These are phyloP conservation scores for Coemansia sp. DNA, from an alignment of 192 early-diverging fungal genomes.

Conservation along the genomic window DNA sequence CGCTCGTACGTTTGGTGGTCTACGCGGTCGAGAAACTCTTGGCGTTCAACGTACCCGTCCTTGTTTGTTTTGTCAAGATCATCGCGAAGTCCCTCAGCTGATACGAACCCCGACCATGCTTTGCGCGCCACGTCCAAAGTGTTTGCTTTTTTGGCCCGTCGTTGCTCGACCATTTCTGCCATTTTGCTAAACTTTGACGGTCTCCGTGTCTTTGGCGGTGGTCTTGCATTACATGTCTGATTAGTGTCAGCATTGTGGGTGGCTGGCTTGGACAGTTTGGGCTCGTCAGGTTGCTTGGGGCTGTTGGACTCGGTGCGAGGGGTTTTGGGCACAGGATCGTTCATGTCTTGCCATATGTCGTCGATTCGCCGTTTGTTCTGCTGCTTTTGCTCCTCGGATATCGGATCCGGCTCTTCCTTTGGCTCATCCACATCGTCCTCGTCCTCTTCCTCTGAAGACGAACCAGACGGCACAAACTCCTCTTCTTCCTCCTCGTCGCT, in stretches of 20 bases:
- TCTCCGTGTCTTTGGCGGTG: background rate
- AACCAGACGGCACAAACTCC: constrained; percentile 38
- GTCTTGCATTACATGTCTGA: background rate
- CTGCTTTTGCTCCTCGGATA: constrained; percentile 11
- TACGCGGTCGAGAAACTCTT: constrained; percentile 46
- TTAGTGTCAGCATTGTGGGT: no score
- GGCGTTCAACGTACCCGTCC: constrained; percentile 54
- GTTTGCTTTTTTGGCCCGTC: constrained; percentile 39
- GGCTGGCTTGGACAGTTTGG: background rate
- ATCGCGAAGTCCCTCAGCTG: constrained; percentile 41
- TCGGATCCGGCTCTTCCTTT: background rate
- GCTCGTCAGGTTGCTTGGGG: background rate
- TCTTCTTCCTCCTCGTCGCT: constrained; percentile 25
- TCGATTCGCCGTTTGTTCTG: constrained; percentile 45
- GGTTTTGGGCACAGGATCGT: constrained; percentile 17
- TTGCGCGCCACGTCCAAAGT: constrained; percentile 47
- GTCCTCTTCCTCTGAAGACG: constrained; percentile 18
- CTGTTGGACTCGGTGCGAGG: constrained; percentile 10
- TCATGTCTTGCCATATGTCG: constrained; percentile 45
- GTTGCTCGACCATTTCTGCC: constrained; percentile 43
- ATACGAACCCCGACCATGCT: constrained; percentile 51
- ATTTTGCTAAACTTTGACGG: constrained; percentile 51
- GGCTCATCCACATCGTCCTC: constrained; percentile 5
- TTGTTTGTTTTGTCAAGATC: constrained; percentile 54
- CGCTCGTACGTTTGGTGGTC: constrained; percentile 45